These are phyloP conservation scores for Cucurbitaria berberidis DNA, from an alignment of 2,329 filamentous ascomycete genomes.

Conservation along the genomic window DNA sequence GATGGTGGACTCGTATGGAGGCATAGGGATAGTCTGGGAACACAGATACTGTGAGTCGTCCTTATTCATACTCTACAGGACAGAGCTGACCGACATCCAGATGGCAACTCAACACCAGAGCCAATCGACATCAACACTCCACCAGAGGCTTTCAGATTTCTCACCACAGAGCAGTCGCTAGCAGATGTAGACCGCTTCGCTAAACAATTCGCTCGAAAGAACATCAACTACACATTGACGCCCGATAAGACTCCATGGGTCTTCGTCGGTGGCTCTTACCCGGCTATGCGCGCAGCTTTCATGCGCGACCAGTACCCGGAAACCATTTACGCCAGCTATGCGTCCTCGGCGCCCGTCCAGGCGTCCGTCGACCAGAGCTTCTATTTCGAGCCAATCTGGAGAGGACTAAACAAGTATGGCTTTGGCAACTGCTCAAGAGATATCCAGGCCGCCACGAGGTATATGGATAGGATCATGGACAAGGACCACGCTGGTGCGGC, in stretches of 20 bases:
- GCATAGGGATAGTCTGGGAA: conserved; percentile 50
- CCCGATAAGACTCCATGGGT: conserved; percentile 48
- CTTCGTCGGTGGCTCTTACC: conserved; percentile 48
- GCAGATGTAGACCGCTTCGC: conserved; percentile 52
- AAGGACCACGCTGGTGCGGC: conserved; percentile 41
- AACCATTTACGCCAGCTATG: conserved; percentile 46
- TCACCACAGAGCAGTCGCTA: conserved; percentile 51
- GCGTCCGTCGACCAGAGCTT: conserved; percentile 57
- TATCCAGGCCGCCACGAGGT: conserved; percentile 55
- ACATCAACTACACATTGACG: conserved; percentile 44
- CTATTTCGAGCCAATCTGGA: conserved; percentile 59
- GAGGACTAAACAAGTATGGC: conserved; percentile 51
- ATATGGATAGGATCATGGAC: conserved; percentile 57
- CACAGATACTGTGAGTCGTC: conserved; percentile 45
- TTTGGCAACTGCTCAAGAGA: conserved; percentile 58
- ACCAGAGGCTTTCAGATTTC: conserved; percentile 42
- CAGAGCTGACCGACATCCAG: conserved; percentile 15
- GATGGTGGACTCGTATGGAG: conserved; percentile 44
- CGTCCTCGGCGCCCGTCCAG: conserved; percentile 52
- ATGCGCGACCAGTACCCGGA: conserved; percentile 48
- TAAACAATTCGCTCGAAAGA: conserved; percentile 45
- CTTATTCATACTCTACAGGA: too few relatives aligned
- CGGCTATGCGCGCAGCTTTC: conserved; percentile 49
- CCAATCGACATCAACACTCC: conserved; percentile 42
- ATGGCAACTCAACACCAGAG: conserved; percentile 50